phyloP scores from a whole-genome alignment of 768 basidiomycete species.

The Mycena floridula region DNA sequence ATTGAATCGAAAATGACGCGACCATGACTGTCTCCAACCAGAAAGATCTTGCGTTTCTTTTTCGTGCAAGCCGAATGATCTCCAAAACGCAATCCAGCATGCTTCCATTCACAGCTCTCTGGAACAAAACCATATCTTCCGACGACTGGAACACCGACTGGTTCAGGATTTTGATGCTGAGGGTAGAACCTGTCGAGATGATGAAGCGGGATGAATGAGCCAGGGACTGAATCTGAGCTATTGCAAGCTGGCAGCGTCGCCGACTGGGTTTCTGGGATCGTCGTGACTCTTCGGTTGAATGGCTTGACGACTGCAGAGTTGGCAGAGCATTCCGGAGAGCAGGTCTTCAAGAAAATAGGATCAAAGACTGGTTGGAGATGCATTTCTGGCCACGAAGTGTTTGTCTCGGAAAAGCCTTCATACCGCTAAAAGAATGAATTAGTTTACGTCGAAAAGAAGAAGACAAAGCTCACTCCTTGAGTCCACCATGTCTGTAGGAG shows the following conservation, averaged over 20 bases:
- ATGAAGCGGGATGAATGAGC: not conserved
- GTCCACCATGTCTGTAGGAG: not conserved
- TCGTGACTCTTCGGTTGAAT: not conserved
- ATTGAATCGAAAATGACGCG: not conserved
- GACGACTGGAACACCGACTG: not conserved
- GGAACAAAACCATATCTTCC: not conserved
- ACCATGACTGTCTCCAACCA: not conserved
- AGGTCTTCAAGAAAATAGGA: not conserved
- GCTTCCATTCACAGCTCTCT: not conserved
- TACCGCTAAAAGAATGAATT: not conserved
- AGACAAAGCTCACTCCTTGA: not conserved
- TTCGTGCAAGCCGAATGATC: not conserved
- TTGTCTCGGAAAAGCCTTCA: slow-evolving; percentile 1
- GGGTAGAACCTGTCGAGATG: not conserved
- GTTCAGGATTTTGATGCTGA: not conserved
- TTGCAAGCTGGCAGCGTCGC: not conserved
- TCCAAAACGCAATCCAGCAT: not conserved
- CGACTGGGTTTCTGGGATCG: not conserved
- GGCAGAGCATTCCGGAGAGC: not conserved
- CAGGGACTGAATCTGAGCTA: not conserved
- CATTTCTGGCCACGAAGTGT: not conserved
- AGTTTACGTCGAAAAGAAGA: not conserved
- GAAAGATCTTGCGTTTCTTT: not conserved
- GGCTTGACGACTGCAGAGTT: not conserved
- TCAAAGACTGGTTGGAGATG: not conserved